Evolutionary conservation across 768 basidiomycete genomes (phyloP).

Genomic region (Collybia nuda): DNA sequence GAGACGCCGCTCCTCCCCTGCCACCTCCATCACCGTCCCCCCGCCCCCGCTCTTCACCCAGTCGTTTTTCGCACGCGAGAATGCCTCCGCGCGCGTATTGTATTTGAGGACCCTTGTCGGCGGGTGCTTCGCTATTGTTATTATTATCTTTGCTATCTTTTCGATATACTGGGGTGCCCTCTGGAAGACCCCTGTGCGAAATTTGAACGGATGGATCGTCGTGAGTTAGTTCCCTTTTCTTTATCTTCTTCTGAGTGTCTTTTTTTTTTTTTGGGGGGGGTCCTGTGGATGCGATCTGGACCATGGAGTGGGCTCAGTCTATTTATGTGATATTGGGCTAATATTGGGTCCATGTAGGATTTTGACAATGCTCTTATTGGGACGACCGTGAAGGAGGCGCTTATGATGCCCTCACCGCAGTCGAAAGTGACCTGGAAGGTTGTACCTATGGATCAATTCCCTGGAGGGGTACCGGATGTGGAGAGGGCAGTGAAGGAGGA

Average conservation of each 20-base stretch:
- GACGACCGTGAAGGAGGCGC: constrained; percentile 33
- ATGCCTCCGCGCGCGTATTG: constrained; percentile 7
- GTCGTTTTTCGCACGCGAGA: constrained; percentile 8
- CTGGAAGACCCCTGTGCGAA: constrained; percentile 18
- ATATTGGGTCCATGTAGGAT: constrained; percentile 34
- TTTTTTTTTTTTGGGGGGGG: too few relatives aligned
- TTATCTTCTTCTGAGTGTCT: too few relatives aligned
- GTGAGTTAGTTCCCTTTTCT: constrained; percentile 11
- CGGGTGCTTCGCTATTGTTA: constrained; percentile 12
- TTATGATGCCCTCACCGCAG: constrained; percentile 24
- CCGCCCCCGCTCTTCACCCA: too few relatives aligned
- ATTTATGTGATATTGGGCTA: too few relatives aligned
- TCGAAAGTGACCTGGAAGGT: constrained; percentile 41
- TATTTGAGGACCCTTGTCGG: constrained; percentile 13
- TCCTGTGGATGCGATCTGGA: too few relatives aligned
- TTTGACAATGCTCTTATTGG: constrained; percentile 56
- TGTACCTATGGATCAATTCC: constrained; percentile 37
- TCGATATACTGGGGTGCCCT: constrained; percentile 22
- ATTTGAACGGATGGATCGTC: constrained; percentile 19
- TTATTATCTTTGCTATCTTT: constrained; percentile 17
- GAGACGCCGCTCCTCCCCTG: too few relatives aligned
- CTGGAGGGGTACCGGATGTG: constrained; percentile 39
- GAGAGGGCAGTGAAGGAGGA: constrained; percentile 44
- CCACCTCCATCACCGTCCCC: too few relatives aligned
- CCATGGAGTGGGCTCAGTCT: too few relatives aligned